Evolutionary conservation across 176 grass and related monocot genomes (phyloP), one percentile per base, ranked within the genome.

Genomic region (Dactylis glomerata): DNA sequence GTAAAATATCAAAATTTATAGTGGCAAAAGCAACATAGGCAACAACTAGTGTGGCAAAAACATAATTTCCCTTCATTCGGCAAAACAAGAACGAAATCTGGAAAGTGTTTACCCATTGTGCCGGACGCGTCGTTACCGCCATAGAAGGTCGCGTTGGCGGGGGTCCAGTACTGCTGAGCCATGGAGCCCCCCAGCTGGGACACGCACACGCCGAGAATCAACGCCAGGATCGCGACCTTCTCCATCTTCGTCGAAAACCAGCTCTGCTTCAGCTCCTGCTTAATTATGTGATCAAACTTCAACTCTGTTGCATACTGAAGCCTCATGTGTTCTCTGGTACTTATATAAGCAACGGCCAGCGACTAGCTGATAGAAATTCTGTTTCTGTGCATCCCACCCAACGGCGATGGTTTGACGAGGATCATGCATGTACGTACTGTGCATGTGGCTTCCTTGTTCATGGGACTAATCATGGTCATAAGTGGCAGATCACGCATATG

Each of bases 141-240:
- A 2, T 91, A 91, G 78, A 91, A 88, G 56, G 89, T 91, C 16
- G 89, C 89, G 46, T 28, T 88, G 54, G 86, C 90, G n/a, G 77
- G 7, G 5, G 66, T 82, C 86, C 70, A 86, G 68, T 72, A 41
- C 36, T n/a, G 66, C 40, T 87, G 51, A 27, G 89, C 85, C 47
- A 2, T 24, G 1, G 71, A 47, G 24, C 26, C 31, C 27, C 23
- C 55, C 8, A 84, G 33, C 13, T 36, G 85, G 13, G 61, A 45
- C 37, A 75, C 10, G 62, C 50, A 85, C 23, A 82, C 1, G 50
- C n/a, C 76, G 10, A 89, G 51, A 6, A 89, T 14, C 78, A 70
- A 44, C 16, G 68, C 9, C 31, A 85, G 22, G 22, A 33, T 33
- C 19, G 75, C 19, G 23, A 82, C 45, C 75, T 82, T 69, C 61